phyloP scores from a whole-genome alignment of 495 filamentous ascomycete species.

The Penicillium crystallinum region DNA sequence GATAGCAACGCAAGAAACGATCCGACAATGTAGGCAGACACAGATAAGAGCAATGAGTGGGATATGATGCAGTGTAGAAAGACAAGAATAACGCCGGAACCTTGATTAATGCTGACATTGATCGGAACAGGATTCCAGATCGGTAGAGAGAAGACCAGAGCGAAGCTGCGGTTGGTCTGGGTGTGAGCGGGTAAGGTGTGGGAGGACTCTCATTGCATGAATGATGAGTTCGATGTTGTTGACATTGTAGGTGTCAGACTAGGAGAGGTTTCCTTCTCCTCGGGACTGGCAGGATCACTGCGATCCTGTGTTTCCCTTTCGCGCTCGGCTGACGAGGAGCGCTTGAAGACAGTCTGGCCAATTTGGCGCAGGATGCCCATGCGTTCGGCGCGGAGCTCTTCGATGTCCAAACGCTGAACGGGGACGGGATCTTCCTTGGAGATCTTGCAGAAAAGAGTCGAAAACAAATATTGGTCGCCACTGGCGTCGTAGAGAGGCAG shows the following conservation, averaged over 20 bases:
- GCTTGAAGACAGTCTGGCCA: conserved; percentile 48
- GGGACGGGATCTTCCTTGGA: conserved; percentile 56
- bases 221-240: conserved; percentile 36
- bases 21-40: conserved; percentile 11
- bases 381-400: conserved; percentile 47
- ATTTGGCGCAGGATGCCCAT: conserved; percentile 47
- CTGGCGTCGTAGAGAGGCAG: conserved; percentile 85
- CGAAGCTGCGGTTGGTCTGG: neutral
- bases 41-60: conserved; percentile 13
- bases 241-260: conserved; percentile 38
- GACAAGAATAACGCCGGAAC: conserved; percentile 18
- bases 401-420: conserved; percentile 40
- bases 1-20: conserved; percentile 18
- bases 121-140: conserved; percentile 2
- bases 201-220: conserved; percentile 15
- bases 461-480: conserved; percentile 88
- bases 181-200: neutral
- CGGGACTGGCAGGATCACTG: conserved; percentile 29
- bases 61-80: conserved; percentile 21
- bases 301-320: conserved; percentile 32
- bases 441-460: conserved; percentile 88
- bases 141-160: neutral
- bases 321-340: conserved; percentile 44
- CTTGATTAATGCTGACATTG: conserved; percentile 3
- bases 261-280: conserved; percentile 36